Base-by-base conservation (phyloP, 1,139 yeast genomes). In the Hanseniaspora uvarum region DNA sequence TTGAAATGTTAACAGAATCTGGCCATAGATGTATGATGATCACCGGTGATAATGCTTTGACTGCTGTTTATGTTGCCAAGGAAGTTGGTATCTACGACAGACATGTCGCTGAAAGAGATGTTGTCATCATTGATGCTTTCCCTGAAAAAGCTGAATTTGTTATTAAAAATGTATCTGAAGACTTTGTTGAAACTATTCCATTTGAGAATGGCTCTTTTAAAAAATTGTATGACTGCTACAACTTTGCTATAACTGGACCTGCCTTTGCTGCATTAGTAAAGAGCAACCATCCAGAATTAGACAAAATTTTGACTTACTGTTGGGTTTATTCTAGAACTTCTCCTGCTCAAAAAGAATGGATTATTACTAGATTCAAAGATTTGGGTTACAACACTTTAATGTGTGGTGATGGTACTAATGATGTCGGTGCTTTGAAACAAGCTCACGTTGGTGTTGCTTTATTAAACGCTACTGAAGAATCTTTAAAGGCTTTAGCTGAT, bases 391-490 rank as follows among this genome's bases (percentile, higher is more conserved):
- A 79, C 64, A 92, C 98, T 34, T 77, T 94, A 63, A 92, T 92
- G 99, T 92, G 98, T 72, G 99, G 99, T 75, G 99, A 92, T 71
- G 99, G 99, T 71, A 92, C 99, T 34, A 92, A 92, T 68, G 99
- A 92, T 74, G 98, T 92, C 55, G 99, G 99, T 69, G 99, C 99
- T 54, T 79, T 92, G 71, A 94, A 92, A 69, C 97, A 92, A 72
- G 97, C 99, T 8, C 96, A 92, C 65, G 83, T 92, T 66, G 98
- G 98, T 73, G 89, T 92, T 65, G 99, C 99, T 16, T 74, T 92
- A 61, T 77, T 94, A 67, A 94, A 94, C 65, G 99, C 97, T 72
- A 88, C 98, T 56, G 96, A 86, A 67, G 96, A 86, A 57, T 87
- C 95, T 55, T 75, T 94, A 80, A 85, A 85, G 70, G 87, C 88